Evolutionary conservation across 192 early-diverging fungal genomes (phyloP).

Genomic region (Spizellomyces punctatus): DNA sequence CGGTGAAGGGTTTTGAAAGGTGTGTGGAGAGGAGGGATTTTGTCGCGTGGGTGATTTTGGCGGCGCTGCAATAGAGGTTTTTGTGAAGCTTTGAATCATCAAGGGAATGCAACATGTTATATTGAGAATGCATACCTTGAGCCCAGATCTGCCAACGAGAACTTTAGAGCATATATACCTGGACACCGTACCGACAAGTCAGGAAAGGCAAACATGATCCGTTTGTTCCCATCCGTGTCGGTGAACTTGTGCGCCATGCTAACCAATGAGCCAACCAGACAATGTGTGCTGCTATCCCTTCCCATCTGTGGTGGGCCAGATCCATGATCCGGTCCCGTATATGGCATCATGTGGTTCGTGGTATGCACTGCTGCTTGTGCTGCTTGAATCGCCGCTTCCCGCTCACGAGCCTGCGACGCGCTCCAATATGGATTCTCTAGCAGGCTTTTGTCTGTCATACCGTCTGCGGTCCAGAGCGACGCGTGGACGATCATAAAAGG

Average conservation of each 20-base stretch:
- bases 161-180: conserved; percentile 5
- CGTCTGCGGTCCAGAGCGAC: conserved; percentile 34
- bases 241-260: neutral
- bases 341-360: neutral
- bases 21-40: neutral
- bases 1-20: conserved; percentile 37
- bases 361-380: neutral
- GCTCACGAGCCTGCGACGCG: neutral
- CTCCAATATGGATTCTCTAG: conserved; percentile 22
- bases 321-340: neutral
- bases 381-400: neutral
- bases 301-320: neutral
- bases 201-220: conserved; percentile 8
- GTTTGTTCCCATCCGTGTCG: neutral
- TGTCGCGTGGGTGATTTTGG: neutral
- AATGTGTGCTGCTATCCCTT: conserved; percentile 7
- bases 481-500: conserved; percentile 33
- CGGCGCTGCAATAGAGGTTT: neutral
- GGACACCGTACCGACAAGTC: conserved; percentile 14
- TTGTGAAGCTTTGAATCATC: too few relatives aligned
- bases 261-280: conserved; percentile 10
- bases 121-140: neutral
- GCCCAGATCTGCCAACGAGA: conserved; percentile 1
- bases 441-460: conserved; percentile 30
- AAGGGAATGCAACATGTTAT: too few relatives aligned